Conservation (phyloP, 805 yeast genomes). For the Pichia nanzhaoensis region DNA sequence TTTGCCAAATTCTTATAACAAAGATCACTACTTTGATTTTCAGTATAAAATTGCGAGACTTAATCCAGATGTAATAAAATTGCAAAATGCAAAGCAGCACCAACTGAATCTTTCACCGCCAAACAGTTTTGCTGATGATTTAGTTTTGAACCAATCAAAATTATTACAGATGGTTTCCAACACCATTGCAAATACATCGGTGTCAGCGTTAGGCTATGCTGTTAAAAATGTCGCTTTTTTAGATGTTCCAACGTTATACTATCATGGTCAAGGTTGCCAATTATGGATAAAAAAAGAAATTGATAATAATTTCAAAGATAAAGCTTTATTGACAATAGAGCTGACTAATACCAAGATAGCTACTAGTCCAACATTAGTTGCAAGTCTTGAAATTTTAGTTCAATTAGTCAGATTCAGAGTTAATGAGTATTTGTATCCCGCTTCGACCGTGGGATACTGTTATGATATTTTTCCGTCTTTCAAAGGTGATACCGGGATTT, state of each 20-base stretch:
- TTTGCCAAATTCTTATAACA: not conserved
- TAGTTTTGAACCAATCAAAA: constrained; percentile 24
- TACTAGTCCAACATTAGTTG: constrained; percentile 34
- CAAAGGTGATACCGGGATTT: constrained; percentile 48
- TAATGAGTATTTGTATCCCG: constrained; percentile 40
- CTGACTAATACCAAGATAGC: constrained; percentile 28
- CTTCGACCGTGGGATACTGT: constrained; percentile 46
- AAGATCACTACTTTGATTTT: constrained; percentile 42
- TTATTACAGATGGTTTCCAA: constrained; percentile 23
- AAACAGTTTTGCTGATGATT: constrained; percentile 33
- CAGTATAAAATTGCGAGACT: constrained; percentile 26
- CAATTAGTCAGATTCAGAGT: constrained; percentile 40
- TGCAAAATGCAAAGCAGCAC: not conserved
- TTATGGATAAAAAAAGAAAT: constrained; percentile 45
- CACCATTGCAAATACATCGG: constrained; percentile 23
- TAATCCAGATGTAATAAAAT: not conserved
- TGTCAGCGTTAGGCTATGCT: constrained; percentile 29
- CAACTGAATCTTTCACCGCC: constrained; percentile 23
- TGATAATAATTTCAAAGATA: constrained; percentile 24
- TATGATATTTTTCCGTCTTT: constrained; percentile 52
- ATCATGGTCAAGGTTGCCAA: constrained; percentile 34
- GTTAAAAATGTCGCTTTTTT: constrained; percentile 25
- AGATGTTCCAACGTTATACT: constrained; percentile 33
- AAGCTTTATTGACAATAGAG: constrained; percentile 40
- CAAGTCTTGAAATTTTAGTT: constrained; percentile 47